Evolutionary conservation across 768 basidiomycete species (phyloP), one percentile per base, ranked within the genome.

Genomic region (Mycena belliarum): DNA sequence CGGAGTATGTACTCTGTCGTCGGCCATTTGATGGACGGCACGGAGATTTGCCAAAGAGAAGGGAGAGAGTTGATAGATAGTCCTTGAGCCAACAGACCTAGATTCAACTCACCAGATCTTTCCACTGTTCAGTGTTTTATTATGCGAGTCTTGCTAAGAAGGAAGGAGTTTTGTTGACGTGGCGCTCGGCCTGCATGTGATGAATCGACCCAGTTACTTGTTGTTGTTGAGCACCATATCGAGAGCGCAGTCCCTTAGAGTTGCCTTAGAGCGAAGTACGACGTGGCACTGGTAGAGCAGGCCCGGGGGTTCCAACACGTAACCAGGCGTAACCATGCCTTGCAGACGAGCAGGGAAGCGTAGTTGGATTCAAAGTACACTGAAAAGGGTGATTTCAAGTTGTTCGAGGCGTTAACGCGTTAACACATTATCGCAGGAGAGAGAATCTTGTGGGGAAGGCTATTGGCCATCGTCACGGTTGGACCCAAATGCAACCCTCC

Each of bases 391-490:
- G 50, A 52, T 6, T 25, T 45, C n/a, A n/a, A n/a, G n/a, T n/a
- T n/a, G 4, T 14, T 8, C 1, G 54, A 52, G 5, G 55, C 49
- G n/a, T 56, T 50, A 0, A 46, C 51, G 21, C n/a, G n/a, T n/a
- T n/a, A 61, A 61, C 21, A 21, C 40, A 2, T 53, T 45, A 29
- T 61, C 60, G 18, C 51, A 35, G 12, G 57, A 1, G 60, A 55
- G 3, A 61, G 23, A 14, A 61, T 57, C 37, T 61, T 55, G 52
- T 61, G 55, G 0, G 60, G 60, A 21, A 61, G 51, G 42, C 44
- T 28, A 21, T 37, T 46, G 8, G 48, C 49, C 59, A 59, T 59
- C 24, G 4, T 38, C 6, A n/a, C n/a, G 18, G 18, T 35, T 7
- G 14, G 33, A 15, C 33, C 33, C 12, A 35, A 35, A 15, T 35